These are phyloP conservation scores for Ettlia oleoabundans DNA, from an alignment of 139 green algal genomes.

Conservation along the genomic window DNA sequence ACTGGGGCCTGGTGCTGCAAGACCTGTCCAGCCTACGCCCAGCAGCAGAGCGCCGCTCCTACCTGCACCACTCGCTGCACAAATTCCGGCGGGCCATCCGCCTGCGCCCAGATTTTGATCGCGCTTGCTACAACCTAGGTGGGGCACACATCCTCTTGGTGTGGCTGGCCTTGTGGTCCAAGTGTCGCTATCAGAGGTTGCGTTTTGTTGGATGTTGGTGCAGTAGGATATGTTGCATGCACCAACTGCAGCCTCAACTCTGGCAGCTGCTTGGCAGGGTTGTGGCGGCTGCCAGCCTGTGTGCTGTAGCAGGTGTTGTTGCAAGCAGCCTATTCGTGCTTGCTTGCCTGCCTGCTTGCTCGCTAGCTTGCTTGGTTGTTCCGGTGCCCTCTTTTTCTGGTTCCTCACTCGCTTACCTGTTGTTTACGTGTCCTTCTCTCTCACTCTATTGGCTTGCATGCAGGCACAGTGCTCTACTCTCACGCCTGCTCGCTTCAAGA, in stretches of 20 bases:
- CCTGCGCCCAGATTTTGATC: constrained; percentile 76
- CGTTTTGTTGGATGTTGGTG: background rate
- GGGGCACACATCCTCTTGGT: background rate
- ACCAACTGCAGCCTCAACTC: no score
- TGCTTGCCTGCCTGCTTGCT: background rate
- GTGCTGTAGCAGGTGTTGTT: no score
- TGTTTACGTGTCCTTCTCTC: no score
- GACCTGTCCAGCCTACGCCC: constrained; percentile 53
- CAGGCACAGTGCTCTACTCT: constrained; percentile 79
- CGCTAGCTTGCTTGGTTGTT: no score
- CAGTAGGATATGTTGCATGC: no score
- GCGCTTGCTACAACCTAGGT: constrained; percentile 79
- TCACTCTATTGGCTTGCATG: background rate
- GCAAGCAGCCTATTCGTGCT: background rate
- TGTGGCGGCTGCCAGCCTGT: no score
- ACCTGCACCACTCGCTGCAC: constrained; percentile 57
- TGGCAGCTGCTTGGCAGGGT: no score
- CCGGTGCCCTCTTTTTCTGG: no score
- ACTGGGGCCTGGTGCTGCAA: constrained; percentile 86
- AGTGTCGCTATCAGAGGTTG: background rate
- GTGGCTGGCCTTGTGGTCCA: no score
- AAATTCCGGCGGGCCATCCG: constrained; percentile 78
- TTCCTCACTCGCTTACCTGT: no score
- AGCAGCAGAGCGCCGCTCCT: constrained; percentile 24
- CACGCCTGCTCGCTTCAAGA: constrained; percentile 67